phyloP scores from a whole-genome alignment of 768 basidiomycete species.

The Kwoniella sp. region DNA sequence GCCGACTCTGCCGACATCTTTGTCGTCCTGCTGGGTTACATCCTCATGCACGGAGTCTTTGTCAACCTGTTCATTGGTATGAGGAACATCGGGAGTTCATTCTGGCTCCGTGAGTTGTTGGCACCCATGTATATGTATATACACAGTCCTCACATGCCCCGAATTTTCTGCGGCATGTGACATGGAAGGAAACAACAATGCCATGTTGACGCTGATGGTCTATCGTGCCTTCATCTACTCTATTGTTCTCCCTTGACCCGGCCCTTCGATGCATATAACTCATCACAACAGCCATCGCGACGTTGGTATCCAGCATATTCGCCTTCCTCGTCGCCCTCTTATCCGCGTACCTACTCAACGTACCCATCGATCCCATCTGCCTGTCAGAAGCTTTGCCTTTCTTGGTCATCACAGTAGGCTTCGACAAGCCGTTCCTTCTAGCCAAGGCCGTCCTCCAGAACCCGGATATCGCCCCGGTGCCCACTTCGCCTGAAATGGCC shows the following conservation, averaged over 20 bases:
- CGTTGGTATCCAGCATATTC: conserved; percentile 76
- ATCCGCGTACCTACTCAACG: conserved; percentile 70
- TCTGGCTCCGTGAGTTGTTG: conserved; percentile 63
- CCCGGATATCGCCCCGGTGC: conserved; percentile 60
- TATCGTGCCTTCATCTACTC: too few relatives aligned
- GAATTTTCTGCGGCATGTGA: conserved; percentile 10
- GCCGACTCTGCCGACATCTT: conserved; percentile 95
- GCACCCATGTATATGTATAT: not conserved
- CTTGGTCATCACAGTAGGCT: conserved; percentile 95
- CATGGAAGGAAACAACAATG: conserved; percentile 12
- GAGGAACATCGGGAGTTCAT: conserved; percentile 75
- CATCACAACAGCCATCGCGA: conserved; percentile 62
- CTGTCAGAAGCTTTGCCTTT: conserved; percentile 95
- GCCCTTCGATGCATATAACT: not conserved
- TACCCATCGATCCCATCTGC: conserved; percentile 88
- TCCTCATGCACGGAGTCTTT: conserved; percentile 95
- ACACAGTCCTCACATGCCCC: not conserved
- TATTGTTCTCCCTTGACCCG: not conserved
- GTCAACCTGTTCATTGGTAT: conserved; percentile 86
- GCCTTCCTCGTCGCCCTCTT: conserved; percentile 84
- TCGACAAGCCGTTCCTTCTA: conserved; percentile 93
- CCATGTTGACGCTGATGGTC: too few relatives aligned
- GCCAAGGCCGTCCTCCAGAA: conserved; percentile 87
- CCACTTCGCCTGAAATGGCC: conserved; percentile 45
- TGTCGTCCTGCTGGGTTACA: conserved; percentile 87